Base-by-base conservation (phyloP, 2,329 filamentous ascomycete genomes). In the Sclerotinia minor region DNA sequence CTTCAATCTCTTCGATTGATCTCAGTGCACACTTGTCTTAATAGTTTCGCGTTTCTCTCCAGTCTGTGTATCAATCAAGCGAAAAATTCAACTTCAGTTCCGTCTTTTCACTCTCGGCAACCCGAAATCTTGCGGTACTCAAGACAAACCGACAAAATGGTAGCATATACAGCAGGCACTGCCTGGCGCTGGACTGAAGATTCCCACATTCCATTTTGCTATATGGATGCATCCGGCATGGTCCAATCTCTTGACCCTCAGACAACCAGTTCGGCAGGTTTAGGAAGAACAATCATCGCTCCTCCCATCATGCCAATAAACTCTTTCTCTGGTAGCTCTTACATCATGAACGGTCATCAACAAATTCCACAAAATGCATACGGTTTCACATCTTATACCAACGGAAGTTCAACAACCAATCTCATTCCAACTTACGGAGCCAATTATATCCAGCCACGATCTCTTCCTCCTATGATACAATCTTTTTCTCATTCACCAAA, bases 171-270 rank as follows among this genome's bases (percentile, higher is more conserved):
- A 67, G 77, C 81, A 69, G 78, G 78, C 71, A 78, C 81, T 65
- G 79, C 78, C 78, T 88, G 86, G 86, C 83, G 83, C 83, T 78
- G 81, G 71, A 77, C 82, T 69, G 83, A 85, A 53, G 80, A 84
- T 55, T 78, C 79, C 54, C 71, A 65, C 26, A 64, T 73, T 55
- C 71, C 74, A 32, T 69, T 67, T 26, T 76, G 68, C 54, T 76
- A 75, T 68, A 82, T 86, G 79, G 82, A 83, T 59, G 73, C 79
- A 35, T 78, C 80, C 24, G 75, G 77, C 32, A 78, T 85, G 71
- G 78, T 86, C 71, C 78, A 80, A 17, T 69, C 72, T 9, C 87
- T 84, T 76, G 82, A 85, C 73, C 78, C 81, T 11, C 80, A 81
- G 70, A 70, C 80, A 19, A 57, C 80, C 13, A 59, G 71, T 32